Evolutionary conservation across 139 green algal species (phyloP), one percentile per base, ranked within the genome.

Genomic region (Chlamydomonas sp.): DNA sequence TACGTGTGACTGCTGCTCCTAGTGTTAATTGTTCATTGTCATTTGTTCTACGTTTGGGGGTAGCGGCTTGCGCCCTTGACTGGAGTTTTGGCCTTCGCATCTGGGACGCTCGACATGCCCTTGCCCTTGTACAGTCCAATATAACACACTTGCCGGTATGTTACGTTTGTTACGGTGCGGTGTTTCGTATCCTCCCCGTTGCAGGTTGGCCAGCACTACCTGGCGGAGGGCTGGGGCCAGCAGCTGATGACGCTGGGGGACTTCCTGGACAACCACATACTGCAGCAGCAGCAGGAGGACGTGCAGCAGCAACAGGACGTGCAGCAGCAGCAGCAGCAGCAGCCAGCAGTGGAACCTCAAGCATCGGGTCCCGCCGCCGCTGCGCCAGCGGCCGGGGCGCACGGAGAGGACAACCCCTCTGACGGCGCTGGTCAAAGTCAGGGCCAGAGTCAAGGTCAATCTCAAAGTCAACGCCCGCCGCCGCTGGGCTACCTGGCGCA

Each of bases 401-500:
- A 31, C 9, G 67, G 14, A 20, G 9, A n/a, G 20, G 62, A 6
- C 63, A 75, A 1, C 63, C 10, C 18, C 62, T 18, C 62, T 63
- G 20, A 63, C 62, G 61, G 5, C 18, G 31, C 31, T 49, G 31
- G 31, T 49, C 31, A 49, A 49, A 49, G 31, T 49, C 31, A 49
- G 31, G 31, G 31, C 31, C 31, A 49, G 0, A 49, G 31, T 49
- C 68, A 75, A 75, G 68, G 17, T 75, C 80, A 77, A 7, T 5
- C 77, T 57, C 80, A 77, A n/a, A n/a, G 72, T 5, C 71, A 5
- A 17, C 77, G 2, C 61, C 4, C 61, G 61, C 77, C 1, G 60
- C 69, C 66, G 57, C 63, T 77, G 4, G 95, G 90, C 31, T 99
- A 99, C 91, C 90, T 99, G 62, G 97, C 97, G 4, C 97, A 99